A percentile compares a stretch with the other conserved stretches of the same genome.
Conservation (phyloP, 1,284 basidiomycete species). For the Ceratobasidium papillatum region DNA sequence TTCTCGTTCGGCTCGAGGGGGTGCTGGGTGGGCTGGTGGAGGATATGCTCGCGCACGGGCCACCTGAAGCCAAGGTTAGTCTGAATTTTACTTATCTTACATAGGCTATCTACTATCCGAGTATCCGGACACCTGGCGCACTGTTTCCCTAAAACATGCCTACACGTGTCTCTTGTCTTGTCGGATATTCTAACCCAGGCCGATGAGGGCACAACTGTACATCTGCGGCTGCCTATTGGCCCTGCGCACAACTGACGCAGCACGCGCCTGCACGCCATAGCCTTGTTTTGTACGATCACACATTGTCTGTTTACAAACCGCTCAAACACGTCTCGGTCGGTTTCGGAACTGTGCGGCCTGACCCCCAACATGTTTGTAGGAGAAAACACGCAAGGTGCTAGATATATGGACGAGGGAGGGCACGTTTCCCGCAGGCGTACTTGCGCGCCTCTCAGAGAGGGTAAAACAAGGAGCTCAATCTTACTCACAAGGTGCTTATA, state of each 20-base stretch:
- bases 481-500: conserved; percentile 77
- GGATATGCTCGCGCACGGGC: conserved; percentile 74
- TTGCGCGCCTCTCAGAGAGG: conserved; percentile 71
- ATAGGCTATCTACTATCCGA: conserved; percentile 11
- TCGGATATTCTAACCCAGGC: conserved; percentile 8
- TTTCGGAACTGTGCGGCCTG: background rate
- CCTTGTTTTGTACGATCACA: background rate
- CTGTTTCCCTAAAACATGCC: background rate
- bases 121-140: conserved; percentile 5
- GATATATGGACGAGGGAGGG: conserved; percentile 92
- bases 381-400: conserved; percentile 92
- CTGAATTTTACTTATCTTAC: conserved; percentile 29
- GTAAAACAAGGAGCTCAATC: conserved; percentile 61
- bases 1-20: conserved; percentile 85
- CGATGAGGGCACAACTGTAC: background rate
- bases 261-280: background rate
- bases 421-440: conserved; percentile 79
- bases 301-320: background rate
- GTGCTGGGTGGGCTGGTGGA: conserved; percentile 83
- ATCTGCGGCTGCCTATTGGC: background rate
- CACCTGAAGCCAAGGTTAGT: conserved; percentile 84
- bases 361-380: conserved; percentile 61
- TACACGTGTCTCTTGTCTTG: conserved; percentile 9
- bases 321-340: background rate
- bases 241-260: conserved; percentile 1